Evolutionary conservation across 371 early-diverging fungal species (phyloP), one percentile per base, ranked within the genome.

Genomic region (Actinomortierella ambigua): DNA sequence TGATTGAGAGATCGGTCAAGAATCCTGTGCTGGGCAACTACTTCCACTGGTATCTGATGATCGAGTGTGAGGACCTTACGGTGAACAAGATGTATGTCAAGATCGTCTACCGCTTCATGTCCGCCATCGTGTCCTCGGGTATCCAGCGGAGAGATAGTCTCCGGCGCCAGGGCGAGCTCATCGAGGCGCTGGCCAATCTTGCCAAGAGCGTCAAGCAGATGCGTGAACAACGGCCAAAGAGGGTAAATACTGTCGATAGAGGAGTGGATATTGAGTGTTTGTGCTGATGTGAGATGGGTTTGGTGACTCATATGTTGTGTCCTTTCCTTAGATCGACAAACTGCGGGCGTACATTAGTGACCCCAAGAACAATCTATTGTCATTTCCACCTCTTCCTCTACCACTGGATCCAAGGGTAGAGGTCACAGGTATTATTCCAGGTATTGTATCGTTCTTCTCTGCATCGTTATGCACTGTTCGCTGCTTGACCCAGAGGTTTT

Each of bases 1-100:
- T 98, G 62, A 90, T 96, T 50, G 89, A 91, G 65, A 86, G 97
- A 1, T 88, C 92, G 4, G 80, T 90, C 18, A 77, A 82, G 47
- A 95, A 95, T 68, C 88, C 87, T 3, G 78, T 90, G 17, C 75
- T 98, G 41, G 97, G 96, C 34, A 96, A 92, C 77, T 90, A 88
- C 57, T 90, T 97, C 55, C 88, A 95, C 79, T 98, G 98, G 98
- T 95, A 96, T 78, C 73, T 98, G 39, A 94, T 93, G 92, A 94
- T 95, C 0, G 98, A 98, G 77, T 91, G 84, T 59, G 87, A 87
- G 47, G 79, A 79, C 59, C 77, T 82, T 8, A 57, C 76, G 0
- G 80, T 85, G 39, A 93, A 93, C 20, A 89, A 88, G 68, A 87
- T 94, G 83, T 98, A 93, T 68, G 93, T 83, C n/a, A 92, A 90